These are phyloP conservation scores for Penicillium argentinense DNA, from an alignment of 495 filamentous ascomycete species.

Conservation along the genomic window DNA sequence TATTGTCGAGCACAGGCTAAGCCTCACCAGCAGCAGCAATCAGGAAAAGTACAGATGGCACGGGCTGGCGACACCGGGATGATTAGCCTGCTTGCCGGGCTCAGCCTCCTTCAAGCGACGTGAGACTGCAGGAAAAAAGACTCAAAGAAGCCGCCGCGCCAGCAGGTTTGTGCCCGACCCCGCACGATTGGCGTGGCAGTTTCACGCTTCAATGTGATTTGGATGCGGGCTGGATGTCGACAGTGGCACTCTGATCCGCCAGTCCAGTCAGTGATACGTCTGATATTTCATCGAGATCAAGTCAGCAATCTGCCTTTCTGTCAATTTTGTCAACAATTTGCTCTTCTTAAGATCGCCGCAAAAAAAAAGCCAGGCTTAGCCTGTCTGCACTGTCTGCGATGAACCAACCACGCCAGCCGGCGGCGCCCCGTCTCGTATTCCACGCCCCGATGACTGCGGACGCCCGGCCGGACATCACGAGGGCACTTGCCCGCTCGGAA, in stretches of 20 bases:
- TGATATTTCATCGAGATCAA: no score
- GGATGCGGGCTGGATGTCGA: no score
- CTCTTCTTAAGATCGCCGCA: no score
- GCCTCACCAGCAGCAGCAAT: slow-evolving; percentile 15
- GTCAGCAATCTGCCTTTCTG: no score
- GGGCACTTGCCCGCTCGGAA: slow-evolving; percentile 5
- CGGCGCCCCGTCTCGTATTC: slow-evolving; percentile 20
- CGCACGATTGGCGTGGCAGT: no score
- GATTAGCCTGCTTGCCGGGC: slow-evolving; percentile 5
- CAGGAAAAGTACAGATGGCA: neutral
- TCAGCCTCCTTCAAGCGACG: neutral
- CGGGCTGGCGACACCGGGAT: neutral
- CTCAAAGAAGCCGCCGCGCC: neutral
- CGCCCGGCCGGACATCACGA: slow-evolving; percentile 11
- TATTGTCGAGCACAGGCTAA: no score
- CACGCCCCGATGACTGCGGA: slow-evolving; percentile 11
- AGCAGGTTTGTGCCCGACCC: no score
- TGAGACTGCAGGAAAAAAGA: neutral
- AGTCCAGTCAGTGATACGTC: no score
- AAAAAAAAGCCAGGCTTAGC: no score
- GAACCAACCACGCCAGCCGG: slow-evolving; percentile 1
- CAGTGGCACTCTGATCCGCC: no score
- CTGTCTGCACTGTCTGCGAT: slow-evolving; percentile 19
- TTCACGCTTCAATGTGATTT: no score
- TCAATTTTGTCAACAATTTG: no score